Conservation (phyloP, 2,329 filamentous ascomycete genomes). For the Fusarium beomiforme region DNA sequence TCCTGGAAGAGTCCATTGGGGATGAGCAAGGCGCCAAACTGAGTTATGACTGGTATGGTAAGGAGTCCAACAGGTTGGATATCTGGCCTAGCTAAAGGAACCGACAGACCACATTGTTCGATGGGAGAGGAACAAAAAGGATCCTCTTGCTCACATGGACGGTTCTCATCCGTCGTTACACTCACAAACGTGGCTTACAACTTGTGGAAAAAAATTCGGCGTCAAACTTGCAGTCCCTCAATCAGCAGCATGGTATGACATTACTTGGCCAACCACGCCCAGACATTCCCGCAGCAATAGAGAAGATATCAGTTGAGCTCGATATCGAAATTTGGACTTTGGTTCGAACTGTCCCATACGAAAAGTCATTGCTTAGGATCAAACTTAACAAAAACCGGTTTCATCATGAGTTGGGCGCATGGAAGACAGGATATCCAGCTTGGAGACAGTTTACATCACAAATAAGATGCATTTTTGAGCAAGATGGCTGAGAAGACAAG, state of each 20-base stretch:
- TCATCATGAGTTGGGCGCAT: background rate
- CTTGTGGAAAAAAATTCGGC: too few species aligned
- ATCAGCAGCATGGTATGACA: too few species aligned
- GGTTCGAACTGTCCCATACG: too few species aligned
- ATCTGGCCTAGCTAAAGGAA: background rate
- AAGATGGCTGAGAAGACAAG: too few species aligned
- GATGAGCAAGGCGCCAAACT: too few species aligned
- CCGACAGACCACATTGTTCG: background rate
- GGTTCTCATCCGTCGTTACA: background rate
- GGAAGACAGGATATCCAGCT: background rate
- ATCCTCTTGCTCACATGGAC: accelerated
- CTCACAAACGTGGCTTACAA: too few species aligned
- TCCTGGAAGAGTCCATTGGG: background rate
- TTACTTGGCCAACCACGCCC: too few species aligned
- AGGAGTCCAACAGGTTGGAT: background rate
- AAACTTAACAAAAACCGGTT: background rate
- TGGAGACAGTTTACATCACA: accelerated
- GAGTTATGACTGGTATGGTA: background rate
- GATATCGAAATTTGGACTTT: too few species aligned
- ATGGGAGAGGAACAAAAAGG: too few species aligned
- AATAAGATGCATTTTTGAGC: background rate
- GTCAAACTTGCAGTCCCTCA: too few species aligned
- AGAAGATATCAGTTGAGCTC: too few species aligned
- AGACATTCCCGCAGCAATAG: too few species aligned
- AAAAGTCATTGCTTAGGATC: background rate